A percentile compares a stretch with the other conserved stretches of the same genome.
Conservation (phyloP, 2,329 filamentous ascomycete species). For the Pseudogymnoascus sp. region DNA sequence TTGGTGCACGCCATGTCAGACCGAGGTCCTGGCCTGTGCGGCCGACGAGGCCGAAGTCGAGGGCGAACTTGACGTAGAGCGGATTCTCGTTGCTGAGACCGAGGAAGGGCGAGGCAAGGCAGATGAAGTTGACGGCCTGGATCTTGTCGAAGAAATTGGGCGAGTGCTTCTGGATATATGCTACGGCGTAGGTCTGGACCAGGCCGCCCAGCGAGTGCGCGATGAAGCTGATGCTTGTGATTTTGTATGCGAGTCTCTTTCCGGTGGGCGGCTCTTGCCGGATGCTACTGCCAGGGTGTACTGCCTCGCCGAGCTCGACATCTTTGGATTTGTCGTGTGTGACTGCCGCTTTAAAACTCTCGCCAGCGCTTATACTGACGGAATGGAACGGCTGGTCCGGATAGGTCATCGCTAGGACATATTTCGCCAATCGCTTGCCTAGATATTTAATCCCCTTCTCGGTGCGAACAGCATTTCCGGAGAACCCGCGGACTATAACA, state of each 20-base stretch:
- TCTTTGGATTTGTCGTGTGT: constrained; percentile 34
- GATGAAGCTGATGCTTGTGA: constrained; percentile 92
- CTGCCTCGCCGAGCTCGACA: constrained; percentile 38
- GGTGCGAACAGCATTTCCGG: constrained; percentile 81
- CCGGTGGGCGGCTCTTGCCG: constrained; percentile 33
- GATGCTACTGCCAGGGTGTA: constrained; percentile 55
- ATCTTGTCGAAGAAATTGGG: constrained; percentile 83
- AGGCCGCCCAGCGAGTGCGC: constrained; percentile 86
- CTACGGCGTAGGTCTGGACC: constrained; percentile 87
- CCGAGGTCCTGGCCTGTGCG: constrained; percentile 91
- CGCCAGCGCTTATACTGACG: constrained; percentile 40
- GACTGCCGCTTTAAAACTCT: constrained; percentile 32
- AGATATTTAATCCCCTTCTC: constrained; percentile 96
- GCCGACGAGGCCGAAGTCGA: constrained; percentile 95
- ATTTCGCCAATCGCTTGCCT: constrained; percentile 87
- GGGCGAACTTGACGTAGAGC: constrained; percentile 89
- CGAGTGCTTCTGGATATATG: constrained; percentile 94
- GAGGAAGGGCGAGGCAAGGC: constrained; percentile 77
- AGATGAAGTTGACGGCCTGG: constrained; percentile 81
- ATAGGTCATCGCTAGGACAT: constrained; percentile 81
- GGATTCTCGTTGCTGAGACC: constrained; percentile 96
- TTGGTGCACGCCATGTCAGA: constrained; percentile 86
- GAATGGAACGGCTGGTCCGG: constrained; percentile 87
- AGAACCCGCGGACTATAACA: constrained; percentile 82
- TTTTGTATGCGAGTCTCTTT: constrained; percentile 58